A percentile compares a stretch with the other conserved stretches of the same genome.
These are phyloP conservation scores for Cercophora scortea DNA, from an alignment of 495 filamentous ascomycete species.

Conservation along the genomic window DNA sequence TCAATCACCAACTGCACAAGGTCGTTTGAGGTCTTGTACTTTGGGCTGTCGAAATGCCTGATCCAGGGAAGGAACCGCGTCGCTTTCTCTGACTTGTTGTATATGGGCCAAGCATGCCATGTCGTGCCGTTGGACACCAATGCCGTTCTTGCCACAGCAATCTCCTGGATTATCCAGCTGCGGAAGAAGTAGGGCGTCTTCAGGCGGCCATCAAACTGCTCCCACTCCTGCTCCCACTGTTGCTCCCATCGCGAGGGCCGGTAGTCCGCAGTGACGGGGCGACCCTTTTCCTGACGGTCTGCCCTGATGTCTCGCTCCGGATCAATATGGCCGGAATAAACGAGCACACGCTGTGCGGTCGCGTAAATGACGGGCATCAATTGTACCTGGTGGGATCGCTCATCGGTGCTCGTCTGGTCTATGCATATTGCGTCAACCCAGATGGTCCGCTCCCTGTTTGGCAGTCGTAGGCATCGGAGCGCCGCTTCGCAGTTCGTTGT, in stretches of 20 bases:
- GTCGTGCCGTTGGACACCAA: conserved; percentile 11
- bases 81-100: neutral
- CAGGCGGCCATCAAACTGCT: conserved; percentile 6
- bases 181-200: conserved; percentile 15
- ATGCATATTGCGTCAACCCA: conserved; percentile 29
- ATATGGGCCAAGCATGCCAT: conserved; percentile 10
- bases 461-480: conserved; percentile 10
- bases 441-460: conserved; percentile 6
- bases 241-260: no score
- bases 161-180: conserved; percentile 20
- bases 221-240: conserved; percentile 7
- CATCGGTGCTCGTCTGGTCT: conserved; percentile 16
- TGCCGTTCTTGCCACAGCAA: conserved; percentile 11
- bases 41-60: conserved; percentile 4
- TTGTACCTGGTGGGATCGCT: conserved; percentile 18
- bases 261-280: no score
- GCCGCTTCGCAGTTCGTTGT: conserved; percentile 14
- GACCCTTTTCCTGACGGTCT: neutral
- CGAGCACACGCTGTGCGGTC: conserved; percentile 16
- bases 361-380: conserved; percentile 25
- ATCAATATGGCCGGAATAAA: conserved; percentile 17
- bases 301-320: conserved; percentile 1
- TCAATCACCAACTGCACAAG: conserved; percentile 14
- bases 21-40: conserved; percentile 10
- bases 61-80: conserved; percentile 11